A percentile compares a stretch with the other conserved stretches of the same genome.
Evolutionary conservation across 805 yeast genomes (phyloP).

Genomic region (Ogataea angusta): DNA sequence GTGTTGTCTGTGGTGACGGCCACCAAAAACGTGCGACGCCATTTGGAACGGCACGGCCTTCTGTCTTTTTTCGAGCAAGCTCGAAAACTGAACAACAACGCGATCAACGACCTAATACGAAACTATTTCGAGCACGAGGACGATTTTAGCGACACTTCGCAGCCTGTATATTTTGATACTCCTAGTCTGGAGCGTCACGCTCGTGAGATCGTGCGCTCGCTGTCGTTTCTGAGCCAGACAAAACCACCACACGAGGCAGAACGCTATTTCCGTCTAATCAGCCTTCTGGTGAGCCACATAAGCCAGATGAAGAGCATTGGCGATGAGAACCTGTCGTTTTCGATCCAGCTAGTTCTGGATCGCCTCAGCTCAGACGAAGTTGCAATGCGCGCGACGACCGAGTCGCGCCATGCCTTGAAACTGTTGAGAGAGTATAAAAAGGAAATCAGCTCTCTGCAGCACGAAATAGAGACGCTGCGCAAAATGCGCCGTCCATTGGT

Average conservation of each 20-base stretch:
- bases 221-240: conserved; percentile 11
- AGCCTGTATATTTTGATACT: background rate
- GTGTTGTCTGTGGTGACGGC: conserved; percentile 61
- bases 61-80: conserved; percentile 49
- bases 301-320: conserved; percentile 5
- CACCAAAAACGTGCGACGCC: conserved; percentile 58
- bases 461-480: conserved; percentile 21
- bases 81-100: conserved; percentile 52
- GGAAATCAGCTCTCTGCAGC: conserved; percentile 18
- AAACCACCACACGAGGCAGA: conserved; percentile 7
- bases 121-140: conserved; percentile 56
- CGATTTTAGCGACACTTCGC: background rate
- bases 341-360: conserved; percentile 19
- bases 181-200: conserved; percentile 5
- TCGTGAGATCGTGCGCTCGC: conserved; percentile 10
- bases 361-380: conserved; percentile 27
- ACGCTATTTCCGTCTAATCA: conserved; percentile 10
- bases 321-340: conserved; percentile 14
- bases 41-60: conserved; percentile 56
- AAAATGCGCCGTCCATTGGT: background rate
- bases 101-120: conserved; percentile 62
- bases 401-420: conserved; percentile 50
- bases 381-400: conserved; percentile 63
- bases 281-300: conserved; percentile 14
- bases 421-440: conserved; percentile 12